Evolutionary conservation across 805 yeast genomes (phyloP).

Genomic region (Yamadazyma paraphyllophila): DNA sequence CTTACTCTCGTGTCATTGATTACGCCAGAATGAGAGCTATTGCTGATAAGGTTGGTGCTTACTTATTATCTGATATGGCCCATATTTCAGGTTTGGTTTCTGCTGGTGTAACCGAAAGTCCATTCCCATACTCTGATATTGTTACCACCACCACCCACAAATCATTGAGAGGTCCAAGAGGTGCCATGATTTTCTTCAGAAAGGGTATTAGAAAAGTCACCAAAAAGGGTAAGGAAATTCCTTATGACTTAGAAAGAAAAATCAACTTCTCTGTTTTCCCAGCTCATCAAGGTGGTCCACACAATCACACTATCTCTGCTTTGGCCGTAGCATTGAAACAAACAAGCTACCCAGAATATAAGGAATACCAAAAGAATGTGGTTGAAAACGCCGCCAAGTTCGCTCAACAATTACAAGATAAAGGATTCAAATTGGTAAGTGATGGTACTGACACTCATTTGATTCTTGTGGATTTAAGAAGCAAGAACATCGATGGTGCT

Average conservation of each 20-base stretch:
- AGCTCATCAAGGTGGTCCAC: conserved; percentile 99
- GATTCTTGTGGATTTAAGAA: conserved; percentile 86
- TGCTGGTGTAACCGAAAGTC: conserved; percentile 93
- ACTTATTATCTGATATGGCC: conserved; percentile 96
- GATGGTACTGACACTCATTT: conserved; percentile 97
- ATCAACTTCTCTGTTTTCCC: conserved; percentile 99
- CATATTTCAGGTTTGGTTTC: conserved; percentile 95
- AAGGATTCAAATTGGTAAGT: conserved; percentile 81
- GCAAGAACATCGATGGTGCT: conserved; percentile 93
- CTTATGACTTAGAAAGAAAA: conserved; percentile 88
- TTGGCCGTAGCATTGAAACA: conserved; percentile 96
- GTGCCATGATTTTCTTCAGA: conserved; percentile 99
- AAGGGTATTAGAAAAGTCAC: conserved; percentile 87
- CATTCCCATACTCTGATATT: conserved; percentile 95
- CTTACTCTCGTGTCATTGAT: conserved; percentile 94
- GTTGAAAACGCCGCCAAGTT: conserved; percentile 83
- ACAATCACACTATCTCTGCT: conserved; percentile 98
- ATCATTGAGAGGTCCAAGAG: conserved; percentile 98
- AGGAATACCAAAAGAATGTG: conserved; percentile 85
- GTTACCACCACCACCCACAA: conserved; percentile 99
- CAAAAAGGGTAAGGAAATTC: conserved; percentile 89
- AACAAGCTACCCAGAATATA: conserved; percentile 86
- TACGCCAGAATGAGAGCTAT: conserved; percentile 95
- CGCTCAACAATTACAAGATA: conserved; percentile 67
- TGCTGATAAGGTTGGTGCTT: conserved; percentile 97